Percentiles rank a stretch among this genome's conserved stretches.
phyloP scores from a whole-genome alignment of 1,284 basidiomycete species.

The Naganishia cerealis region DNA sequence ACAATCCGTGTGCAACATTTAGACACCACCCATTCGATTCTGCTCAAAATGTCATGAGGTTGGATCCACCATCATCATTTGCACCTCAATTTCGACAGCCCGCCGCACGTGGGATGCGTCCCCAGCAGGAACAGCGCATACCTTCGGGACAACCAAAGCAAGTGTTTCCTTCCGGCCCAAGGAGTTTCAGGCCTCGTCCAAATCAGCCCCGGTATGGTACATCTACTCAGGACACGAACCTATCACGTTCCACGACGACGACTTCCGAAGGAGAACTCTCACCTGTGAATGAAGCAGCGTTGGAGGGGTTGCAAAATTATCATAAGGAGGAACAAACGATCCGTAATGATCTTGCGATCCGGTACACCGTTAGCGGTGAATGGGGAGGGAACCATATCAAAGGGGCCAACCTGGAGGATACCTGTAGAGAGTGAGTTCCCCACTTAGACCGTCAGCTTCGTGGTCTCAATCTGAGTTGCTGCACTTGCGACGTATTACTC shows the following conservation, averaged over 20 bases:
- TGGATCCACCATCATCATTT: slow-evolving; percentile 4
- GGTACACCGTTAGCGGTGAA: slow-evolving; percentile 83
- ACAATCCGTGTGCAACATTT: background rate
- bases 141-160: background rate
- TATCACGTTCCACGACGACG: background rate
- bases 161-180: background rate
- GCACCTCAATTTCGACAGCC: background rate
- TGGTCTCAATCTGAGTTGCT: no score
- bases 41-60: slow-evolving; percentile 15
- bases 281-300: slow-evolving; percentile 5
- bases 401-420: slow-evolving; percentile 75
- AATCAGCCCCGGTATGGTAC: slow-evolving; percentile 1
- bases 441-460: background rate
- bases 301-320: slow-evolving; percentile 8
- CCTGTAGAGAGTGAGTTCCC: slow-evolving; percentile 83
- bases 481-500: no score
- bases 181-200: background rate
- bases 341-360: slow-evolving; percentile 87
- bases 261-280: slow-evolving; percentile 7
- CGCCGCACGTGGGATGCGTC: background rate
- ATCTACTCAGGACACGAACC: background rate
- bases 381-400: slow-evolving; percentile 89
- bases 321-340: slow-evolving; percentile 74
- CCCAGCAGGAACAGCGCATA: slow-evolving; percentile 1
- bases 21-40: background rate